Evolutionary conservation across 371 early-diverging fungal genomes (phyloP).

Genomic region (Mucor mucedo): DNA sequence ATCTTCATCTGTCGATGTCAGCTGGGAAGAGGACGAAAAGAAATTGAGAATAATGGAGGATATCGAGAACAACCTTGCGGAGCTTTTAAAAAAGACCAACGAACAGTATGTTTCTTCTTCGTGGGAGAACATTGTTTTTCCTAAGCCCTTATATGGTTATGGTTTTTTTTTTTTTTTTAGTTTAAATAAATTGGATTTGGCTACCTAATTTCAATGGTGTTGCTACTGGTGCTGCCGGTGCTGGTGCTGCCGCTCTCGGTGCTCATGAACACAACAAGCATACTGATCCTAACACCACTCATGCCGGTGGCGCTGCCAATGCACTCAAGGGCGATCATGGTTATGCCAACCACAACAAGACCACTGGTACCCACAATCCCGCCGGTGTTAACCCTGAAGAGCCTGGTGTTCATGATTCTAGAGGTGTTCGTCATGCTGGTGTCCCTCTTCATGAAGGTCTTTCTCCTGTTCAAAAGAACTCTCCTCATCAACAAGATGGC

Average conservation of each 20-base stretch:
- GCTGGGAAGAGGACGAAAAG: too few species aligned
- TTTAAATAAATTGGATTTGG: too few species aligned
- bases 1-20: too few species aligned
- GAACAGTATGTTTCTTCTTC: too few species aligned
- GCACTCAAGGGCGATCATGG: background rate
- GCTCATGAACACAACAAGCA: background rate
- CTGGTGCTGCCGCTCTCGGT: constrained; percentile 1
- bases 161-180: too few species aligned
- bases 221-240: background rate
- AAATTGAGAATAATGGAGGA: too few species aligned
- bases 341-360: background rate
- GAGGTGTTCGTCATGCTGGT: constrained; percentile 14
- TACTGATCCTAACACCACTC: background rate
- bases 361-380: background rate
- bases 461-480: background rate
- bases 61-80: too few species aligned
- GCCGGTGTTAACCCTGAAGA: background rate
- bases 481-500: background rate
- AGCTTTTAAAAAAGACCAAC: too few species aligned
- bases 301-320: background rate
- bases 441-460: constrained; percentile 17
- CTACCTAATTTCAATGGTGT: too few species aligned
- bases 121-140: too few species aligned
- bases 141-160: too few species aligned
- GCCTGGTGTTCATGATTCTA: background rate